Evolutionary conservation across 2,329 filamentous ascomycete species (phyloP).

Genomic region (Penicillium verrucosum): DNA sequence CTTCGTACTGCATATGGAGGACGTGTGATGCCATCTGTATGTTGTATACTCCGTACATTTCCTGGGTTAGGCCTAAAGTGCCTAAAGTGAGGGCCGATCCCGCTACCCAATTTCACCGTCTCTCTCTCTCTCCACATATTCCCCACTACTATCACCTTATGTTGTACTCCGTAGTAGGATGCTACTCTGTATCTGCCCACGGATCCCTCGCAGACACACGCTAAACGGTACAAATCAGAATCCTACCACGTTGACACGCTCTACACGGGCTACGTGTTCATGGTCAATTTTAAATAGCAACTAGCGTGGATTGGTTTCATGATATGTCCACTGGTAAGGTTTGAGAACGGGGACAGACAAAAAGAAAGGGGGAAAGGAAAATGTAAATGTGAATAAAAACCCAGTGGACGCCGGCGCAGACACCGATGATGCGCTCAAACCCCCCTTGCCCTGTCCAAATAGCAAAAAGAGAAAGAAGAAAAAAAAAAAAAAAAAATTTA

Average conservation of each 20-base stretch:
- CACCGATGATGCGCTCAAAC: constrained; percentile 22
- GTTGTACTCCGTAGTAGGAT: not conserved
- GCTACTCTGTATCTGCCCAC: not conserved
- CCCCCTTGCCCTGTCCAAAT: constrained; percentile 18
- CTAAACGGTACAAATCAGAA: constrained; percentile 3
- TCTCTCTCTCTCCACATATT: not conserved
- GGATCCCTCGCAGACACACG: not conserved
- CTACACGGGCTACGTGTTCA: constrained; percentile 18
- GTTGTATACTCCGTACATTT: not conserved
- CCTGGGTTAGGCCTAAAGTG: constrained; percentile 3
- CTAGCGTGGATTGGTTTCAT: constrained; percentile 7
- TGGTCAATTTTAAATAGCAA: constrained; percentile 5
- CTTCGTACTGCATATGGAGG: not conserved
- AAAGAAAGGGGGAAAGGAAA: not conserved
- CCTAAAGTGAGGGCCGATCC: constrained; percentile 6
- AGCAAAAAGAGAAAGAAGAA: not conserved
- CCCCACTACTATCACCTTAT: not conserved
- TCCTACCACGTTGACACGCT: constrained; percentile 4
- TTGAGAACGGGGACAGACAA: not conserved
- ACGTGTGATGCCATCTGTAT: not conserved
- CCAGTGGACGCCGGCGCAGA: constrained; percentile 13
- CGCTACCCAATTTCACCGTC: constrained; percentile 8
- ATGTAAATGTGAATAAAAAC: not conserved
- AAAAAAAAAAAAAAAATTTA: constrained; percentile 2
- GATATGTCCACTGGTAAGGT: not conserved